Base-by-base conservation (phyloP, 2,329 filamentous ascomycete species). In the Diaporthe eres region DNA sequence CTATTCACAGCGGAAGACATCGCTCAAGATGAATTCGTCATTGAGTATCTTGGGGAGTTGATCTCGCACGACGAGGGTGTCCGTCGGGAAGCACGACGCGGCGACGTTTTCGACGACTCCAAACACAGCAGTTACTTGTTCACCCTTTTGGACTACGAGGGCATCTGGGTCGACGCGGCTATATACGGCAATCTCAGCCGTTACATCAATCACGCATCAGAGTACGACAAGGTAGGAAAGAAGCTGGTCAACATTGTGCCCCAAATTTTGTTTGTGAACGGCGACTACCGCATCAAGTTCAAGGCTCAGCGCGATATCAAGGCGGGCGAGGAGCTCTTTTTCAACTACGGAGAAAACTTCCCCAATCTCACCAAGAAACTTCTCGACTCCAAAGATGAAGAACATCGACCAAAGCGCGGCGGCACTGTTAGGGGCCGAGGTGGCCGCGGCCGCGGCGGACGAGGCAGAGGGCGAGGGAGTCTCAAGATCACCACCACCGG, bases 21-120 rank as follows among this genome's bases (percentile, higher is more conserved):
- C 76, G 85, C 86, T 4, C 88, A 90, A 76, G 91, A 92, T 71
- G 92, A 94, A n/a, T 96, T 94, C 78, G 87, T 97, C 25, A 93
- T 94, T 44, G 95, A 97, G 82, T 97, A 97, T 82, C 91, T 92
- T 2, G 95, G 95, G 63, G 95, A 97, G 82, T 87, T 95, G 15
- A 92, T 96, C 75, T 92, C 90, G 6, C 89, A 90, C 53, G 88
- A 92, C 65, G 94, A 96, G 81, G 91, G 91, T 4, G 90, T 94
- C 34, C 90, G 94, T 4, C 89, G 94, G 51, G 92, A 93, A 75
- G 90, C 90, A 12, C 83, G 90, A 2, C 88, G 90, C 2, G 90
- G 90, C 44, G 88, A 91, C 73, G 89, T 90, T 9, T 92, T 92
- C 74, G 89, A 93, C 73, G 90, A 92, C 77, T 88, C 90, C 74